Conservation (phyloP, 2,329 filamentous ascomycete genomes). For the Monosporascus sp. region DNA sequence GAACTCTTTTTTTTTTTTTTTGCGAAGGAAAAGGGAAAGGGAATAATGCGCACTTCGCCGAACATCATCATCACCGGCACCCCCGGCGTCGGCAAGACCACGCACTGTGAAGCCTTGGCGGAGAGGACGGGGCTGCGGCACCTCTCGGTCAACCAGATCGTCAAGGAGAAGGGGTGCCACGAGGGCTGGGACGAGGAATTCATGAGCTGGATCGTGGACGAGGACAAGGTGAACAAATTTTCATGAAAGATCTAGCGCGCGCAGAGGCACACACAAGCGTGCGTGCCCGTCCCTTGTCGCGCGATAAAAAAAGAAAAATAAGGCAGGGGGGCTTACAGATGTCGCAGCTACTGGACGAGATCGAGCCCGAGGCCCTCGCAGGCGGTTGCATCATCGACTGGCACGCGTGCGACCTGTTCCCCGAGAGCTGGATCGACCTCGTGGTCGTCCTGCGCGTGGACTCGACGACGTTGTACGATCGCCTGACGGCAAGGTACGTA, state of each 20-base stretch:
- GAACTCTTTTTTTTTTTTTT: neutral
- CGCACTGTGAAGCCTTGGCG: slow-evolving; percentile 78
- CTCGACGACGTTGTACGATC: slow-evolving; percentile 76
- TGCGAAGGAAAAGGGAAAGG: slow-evolving; percentile 2
- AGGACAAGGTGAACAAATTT: slow-evolving; percentile 67
- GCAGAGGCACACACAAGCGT: too few species aligned
- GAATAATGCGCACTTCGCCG: slow-evolving; percentile 49
- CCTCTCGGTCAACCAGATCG: slow-evolving; percentile 82
- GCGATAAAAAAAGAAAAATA: neutral
- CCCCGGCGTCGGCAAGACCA: slow-evolving; percentile 92
- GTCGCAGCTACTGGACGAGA: slow-evolving; percentile 70
- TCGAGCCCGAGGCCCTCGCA: slow-evolving; percentile 72
- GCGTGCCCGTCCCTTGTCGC: too few species aligned
- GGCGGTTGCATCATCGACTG: slow-evolving; percentile 93
- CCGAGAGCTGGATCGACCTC: slow-evolving; percentile 87
- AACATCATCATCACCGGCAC: slow-evolving; percentile 96
- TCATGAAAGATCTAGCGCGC: too few species aligned
- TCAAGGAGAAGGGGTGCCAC: slow-evolving; percentile 82
- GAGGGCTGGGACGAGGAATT: slow-evolving; percentile 83
- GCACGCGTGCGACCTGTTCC: slow-evolving; percentile 96
- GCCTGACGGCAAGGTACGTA: slow-evolving; percentile 63
- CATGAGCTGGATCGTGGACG: slow-evolving; percentile 88
- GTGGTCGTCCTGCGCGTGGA: slow-evolving; percentile 86
- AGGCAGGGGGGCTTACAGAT: slow-evolving; percentile 10
- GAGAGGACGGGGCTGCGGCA: slow-evolving; percentile 73